Base-by-base conservation (phyloP, 202 grass and related monocot genomes). In the Hordeum pubiflorum region DNA sequence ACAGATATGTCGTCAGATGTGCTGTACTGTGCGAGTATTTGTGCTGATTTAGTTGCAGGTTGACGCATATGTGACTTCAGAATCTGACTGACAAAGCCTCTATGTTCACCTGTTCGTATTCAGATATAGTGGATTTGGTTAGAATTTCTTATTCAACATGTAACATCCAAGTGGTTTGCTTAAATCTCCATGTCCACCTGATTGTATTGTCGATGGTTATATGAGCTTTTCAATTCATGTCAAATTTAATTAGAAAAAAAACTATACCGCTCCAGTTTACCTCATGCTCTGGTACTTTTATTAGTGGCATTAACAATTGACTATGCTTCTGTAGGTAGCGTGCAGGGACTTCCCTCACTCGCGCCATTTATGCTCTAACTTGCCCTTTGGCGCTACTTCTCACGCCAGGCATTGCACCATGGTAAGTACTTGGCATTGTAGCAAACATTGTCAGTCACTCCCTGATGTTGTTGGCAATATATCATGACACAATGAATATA, bases 291-390 rank as follows among this genome's bases (percentile, higher is more conserved):
- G 24, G 24, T 26, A 26, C 41, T 10, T 14, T 13, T 3, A 44
- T 44, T 44, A 3, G 12, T 54, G 38, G 38, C 26, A 40, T 40
- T 40, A 43, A 43, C 40, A 43, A 43, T 43, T 4, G 40, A 11
- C 0, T 3, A 13, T 43, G 41, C 41, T 44, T 44, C 54, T 72
- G 63, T 10, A 94, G 92, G 11, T 94, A 61, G 92, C 96, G 43
- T 99, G 96, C 81, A 81, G 92, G 24, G 96, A 99, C 78, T 99
- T 91, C 80, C 87, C 96, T 61, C 96, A 99, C 84, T 82, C 96
- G 4, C 96, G 96, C 4, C 89, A 99, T 93, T 69, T 64, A 81
- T 99, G 96, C 69, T 90, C 89, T 50, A 91, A 81, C 57, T 89
- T 96, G 22, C 90, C 90, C 32, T 99, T 99, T 78, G 83, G 40